These are phyloP conservation scores for Apiotrichum gamsii DNA, from an alignment of 1,284 basidiomycete genomes.

Conservation along the genomic window DNA sequence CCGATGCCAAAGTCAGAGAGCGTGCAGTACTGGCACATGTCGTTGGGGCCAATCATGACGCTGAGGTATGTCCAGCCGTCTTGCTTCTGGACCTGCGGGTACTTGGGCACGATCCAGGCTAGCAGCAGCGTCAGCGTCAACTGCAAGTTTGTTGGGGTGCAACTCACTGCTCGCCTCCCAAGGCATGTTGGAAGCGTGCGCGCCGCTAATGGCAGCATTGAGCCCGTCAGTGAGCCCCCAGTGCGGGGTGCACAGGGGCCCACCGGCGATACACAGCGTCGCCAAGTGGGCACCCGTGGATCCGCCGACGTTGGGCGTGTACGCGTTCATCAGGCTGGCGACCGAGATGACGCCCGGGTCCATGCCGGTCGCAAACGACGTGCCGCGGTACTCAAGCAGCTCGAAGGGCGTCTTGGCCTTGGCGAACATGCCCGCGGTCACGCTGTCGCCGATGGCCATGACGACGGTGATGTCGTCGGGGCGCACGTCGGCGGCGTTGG, in stretches of 20 bases:
- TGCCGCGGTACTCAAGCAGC: slow-evolving; percentile 35
- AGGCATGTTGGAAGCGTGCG: slow-evolving; percentile 18
- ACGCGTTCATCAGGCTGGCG: slow-evolving; percentile 30
- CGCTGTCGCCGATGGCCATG: slow-evolving; percentile 44
- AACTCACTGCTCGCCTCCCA: background rate
- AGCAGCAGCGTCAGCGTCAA: too few species aligned
- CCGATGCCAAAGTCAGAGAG: slow-evolving; percentile 27
- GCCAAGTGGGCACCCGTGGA: slow-evolving; percentile 26
- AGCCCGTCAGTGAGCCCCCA: slow-evolving; percentile 27
- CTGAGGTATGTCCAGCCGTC: slow-evolving; percentile 43
- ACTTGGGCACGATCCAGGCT: slow-evolving; percentile 37
- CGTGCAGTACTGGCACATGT: slow-evolving; percentile 43
- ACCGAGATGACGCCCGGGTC: slow-evolving; percentile 39
- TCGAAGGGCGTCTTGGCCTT: slow-evolving; percentile 18
- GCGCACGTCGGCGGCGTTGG: slow-evolving; percentile 29
- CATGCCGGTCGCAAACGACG: slow-evolving; percentile 39
- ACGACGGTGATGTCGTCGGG: slow-evolving; percentile 45
- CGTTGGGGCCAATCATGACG: slow-evolving; percentile 43
- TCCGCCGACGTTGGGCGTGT: slow-evolving; percentile 19
- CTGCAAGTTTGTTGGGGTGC: too few species aligned
- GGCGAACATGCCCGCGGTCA: slow-evolving; percentile 43
- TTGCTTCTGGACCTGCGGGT: slow-evolving; percentile 18
- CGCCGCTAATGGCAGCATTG: slow-evolving; percentile 36
- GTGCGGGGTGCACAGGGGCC: slow-evolving; percentile 12
- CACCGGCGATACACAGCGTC: slow-evolving; percentile 1